These are phyloP conservation scores for Tolypocladium sp. DNA, from an alignment of 2,329 filamentous ascomycete species.

Conservation along the genomic window DNA sequence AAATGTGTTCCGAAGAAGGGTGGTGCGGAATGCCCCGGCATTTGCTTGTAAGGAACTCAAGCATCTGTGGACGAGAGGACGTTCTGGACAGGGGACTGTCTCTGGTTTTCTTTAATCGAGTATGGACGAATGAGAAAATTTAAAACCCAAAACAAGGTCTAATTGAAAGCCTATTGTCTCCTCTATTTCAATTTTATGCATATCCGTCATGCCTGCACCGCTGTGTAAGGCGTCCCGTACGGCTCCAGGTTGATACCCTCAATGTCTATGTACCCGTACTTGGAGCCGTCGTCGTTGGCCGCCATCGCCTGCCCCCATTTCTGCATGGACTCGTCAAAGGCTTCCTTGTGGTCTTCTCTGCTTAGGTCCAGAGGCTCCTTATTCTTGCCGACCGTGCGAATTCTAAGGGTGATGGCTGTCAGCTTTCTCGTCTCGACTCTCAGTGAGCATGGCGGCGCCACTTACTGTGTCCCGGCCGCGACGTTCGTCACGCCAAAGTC, in stretches of 20 bases:
- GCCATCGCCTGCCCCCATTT: conserved; percentile 20
- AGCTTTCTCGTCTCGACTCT: not conserved
- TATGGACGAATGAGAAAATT: not conserved
- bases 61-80: not conserved
- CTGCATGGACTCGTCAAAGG: conserved; percentile 18
- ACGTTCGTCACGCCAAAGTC: conserved; percentile 33
- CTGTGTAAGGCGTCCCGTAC: conserved; percentile 17
- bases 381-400: conserved; percentile 21
- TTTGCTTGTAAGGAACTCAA: conserved; percentile 15
- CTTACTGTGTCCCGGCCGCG: conserved; percentile 22
- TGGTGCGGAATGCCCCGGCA: conserved; percentile 19
- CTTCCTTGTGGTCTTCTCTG: conserved; percentile 17
- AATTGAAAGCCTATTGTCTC: no score
- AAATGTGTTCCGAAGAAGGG: conserved; percentile 16
- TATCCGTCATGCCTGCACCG: not conserved
- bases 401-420: conserved; percentile 8
- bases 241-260: conserved; percentile 20
- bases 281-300: conserved; percentile 18
- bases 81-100: not conserved
- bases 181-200: not conserved
- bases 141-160: no score
- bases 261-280: conserved; percentile 21
- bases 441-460: not conserved
- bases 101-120: no score
- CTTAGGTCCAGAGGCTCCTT: conserved; percentile 53